Percentiles rank a stretch among this genome's conserved stretches.
Evolutionary conservation across 805 yeast species (phyloP).

Genomic region (Isabelozyma rhagii): DNA sequence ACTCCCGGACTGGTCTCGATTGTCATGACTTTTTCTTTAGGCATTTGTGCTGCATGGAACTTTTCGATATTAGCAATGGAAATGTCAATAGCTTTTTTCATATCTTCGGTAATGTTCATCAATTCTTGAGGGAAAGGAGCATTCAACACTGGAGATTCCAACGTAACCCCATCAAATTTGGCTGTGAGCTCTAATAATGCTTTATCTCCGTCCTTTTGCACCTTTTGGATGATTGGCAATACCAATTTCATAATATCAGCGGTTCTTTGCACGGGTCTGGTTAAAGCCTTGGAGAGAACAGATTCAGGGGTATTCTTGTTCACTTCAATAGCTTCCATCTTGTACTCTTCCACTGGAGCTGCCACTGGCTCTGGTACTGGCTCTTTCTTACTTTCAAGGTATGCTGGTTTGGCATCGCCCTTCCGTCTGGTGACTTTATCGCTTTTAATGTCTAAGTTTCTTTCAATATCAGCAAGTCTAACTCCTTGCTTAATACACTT

Average conservation of each 20-base stretch:
- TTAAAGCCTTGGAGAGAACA: constrained; percentile 57
- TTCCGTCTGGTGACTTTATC: constrained; percentile 86
- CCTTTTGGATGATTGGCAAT: constrained; percentile 81
- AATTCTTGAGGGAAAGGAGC: constrained; percentile 86
- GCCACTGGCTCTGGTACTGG: constrained; percentile 9
- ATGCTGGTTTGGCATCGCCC: constrained; percentile 93
- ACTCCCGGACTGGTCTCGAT: constrained; percentile 97
- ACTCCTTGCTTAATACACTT: constrained; percentile 72
- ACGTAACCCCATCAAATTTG: constrained; percentile 82
- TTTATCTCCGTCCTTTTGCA: constrained; percentile 73
- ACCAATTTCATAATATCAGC: constrained; percentile 91
- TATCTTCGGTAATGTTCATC: constrained; percentile 69
- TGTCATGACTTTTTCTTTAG: constrained; percentile 59
- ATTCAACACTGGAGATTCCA: constrained; percentile 66
- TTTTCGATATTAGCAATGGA: constrained; percentile 84
- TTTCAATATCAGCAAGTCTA: constrained; percentile 73
- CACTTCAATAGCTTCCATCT: constrained; percentile 49
- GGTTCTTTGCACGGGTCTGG: constrained; percentile 94
- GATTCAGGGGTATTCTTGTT: constrained; percentile 35
- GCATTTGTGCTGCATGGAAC: constrained; percentile 92
- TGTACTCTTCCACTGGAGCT: constrained; percentile 34
- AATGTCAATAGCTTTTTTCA: constrained; percentile 82
- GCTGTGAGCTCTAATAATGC: constrained; percentile 88
- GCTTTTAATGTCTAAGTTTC: constrained; percentile 77
- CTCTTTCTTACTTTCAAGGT: constrained; percentile 35